Conservation (phyloP, 108 stramenopile species). For the Cyclotella cryptica region DNA sequence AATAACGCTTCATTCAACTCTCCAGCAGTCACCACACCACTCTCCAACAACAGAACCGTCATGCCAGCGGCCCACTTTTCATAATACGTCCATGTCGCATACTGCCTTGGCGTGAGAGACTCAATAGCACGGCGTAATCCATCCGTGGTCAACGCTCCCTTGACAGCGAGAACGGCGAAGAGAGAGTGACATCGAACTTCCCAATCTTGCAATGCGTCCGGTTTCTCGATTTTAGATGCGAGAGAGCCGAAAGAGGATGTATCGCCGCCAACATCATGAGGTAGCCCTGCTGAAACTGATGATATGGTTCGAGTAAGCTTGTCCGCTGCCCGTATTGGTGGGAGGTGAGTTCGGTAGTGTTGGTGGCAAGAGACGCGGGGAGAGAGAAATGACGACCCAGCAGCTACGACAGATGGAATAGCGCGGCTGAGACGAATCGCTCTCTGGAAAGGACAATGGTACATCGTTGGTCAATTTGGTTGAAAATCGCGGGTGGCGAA, state of each 20-base stretch:
- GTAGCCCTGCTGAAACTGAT: too few relatives aligned
- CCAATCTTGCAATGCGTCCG: constrained; percentile 33
- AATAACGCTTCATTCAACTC: constrained; percentile 50
- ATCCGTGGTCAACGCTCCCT: constrained; percentile 48
- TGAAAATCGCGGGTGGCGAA: too few relatives aligned
- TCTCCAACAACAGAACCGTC: constrained; percentile 46
- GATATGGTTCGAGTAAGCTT: too few relatives aligned
- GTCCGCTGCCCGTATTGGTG: too few relatives aligned
- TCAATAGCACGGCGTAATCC: constrained; percentile 58
- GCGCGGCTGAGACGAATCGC: too few relatives aligned
- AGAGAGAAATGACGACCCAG: too few relatives aligned
- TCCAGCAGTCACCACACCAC: constrained; percentile 29
- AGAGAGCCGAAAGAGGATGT: not conserved
- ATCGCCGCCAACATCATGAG: not conserved
- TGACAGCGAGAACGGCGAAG: constrained; percentile 49
- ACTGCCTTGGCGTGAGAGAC: constrained; percentile 46
- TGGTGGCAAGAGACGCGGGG: too few relatives aligned
- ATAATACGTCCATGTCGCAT: constrained; percentile 53
- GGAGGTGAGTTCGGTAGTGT: too few relatives aligned
- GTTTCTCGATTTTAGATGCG: not conserved
- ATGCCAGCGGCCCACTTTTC: constrained; percentile 63
- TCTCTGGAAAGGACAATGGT: too few relatives aligned
- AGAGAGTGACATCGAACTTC: constrained; percentile 59
- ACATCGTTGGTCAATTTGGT: too few relatives aligned
- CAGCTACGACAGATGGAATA: too few relatives aligned